Base-by-base conservation (phyloP, 176 grass and related monocot species). In the Melocanna baccifera region DNA sequence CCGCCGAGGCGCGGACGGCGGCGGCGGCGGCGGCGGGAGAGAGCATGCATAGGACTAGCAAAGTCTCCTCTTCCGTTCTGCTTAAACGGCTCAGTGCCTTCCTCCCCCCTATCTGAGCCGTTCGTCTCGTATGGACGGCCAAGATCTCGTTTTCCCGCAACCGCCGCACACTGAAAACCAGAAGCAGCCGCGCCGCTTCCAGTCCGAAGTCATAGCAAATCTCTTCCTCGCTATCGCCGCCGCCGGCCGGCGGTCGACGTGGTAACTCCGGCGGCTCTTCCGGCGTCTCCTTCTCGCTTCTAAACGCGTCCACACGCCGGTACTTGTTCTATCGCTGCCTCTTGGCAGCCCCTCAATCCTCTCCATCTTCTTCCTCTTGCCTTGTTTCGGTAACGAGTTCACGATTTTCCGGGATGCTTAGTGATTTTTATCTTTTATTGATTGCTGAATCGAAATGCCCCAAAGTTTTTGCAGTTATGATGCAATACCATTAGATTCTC, bases 1-100 rank as follows among this genome's bases (percentile, higher is more conserved):
- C 78, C 26, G 62, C 56, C 40, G 91, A 59, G 37, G 86, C 66
- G 34, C 82, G 90, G 75, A 92, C 74, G 14, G 76, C 75, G 25
- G 74, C 71, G 0, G 72, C 71, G 0, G 72, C 85, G 74, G 75
- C 62, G 59, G 71, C 66, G 18, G 78, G 70, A 70, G 75, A 71
- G 57, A 91, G 89, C 84, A 90, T 90, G 50, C 84, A 74, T 86
- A 46, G 58, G 67, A 57, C 43, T 23, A 0, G 43, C 10, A 71
- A 19, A 18, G 47, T 34, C 6, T 22, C 36, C 73, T 56, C 0
- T 40, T 41, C 53, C 7, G 53, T 16, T 47, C 8, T 2, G 70
- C 53, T 52, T 19, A 29, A 71, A 79, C 10, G 20, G 20, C 58
- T 10, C 6, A 1, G 56, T 12, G 56, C 20, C 16, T 56, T 67